Evolutionary conservation across 345 rosid genomes (phyloP).

Genomic region (Linum lewisii): DNA sequence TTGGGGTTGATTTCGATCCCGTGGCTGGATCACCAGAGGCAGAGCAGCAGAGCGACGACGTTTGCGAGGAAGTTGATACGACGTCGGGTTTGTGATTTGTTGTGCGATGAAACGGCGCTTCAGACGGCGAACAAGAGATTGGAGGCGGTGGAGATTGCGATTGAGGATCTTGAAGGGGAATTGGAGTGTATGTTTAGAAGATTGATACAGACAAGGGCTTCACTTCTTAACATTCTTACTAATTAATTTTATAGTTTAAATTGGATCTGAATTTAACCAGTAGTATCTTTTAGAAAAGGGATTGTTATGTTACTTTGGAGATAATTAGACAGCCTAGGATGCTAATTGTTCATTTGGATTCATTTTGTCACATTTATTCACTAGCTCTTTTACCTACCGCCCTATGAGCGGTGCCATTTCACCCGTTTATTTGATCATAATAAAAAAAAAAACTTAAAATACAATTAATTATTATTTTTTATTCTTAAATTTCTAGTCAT

Average conservation of each 20-base stretch:
- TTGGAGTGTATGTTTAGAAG: conserved; percentile 55
- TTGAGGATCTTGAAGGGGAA: conserved; percentile 58
- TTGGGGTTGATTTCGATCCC: conserved; percentile 53
- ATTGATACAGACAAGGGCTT: conserved; percentile 71
- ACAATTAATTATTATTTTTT: too few species aligned
- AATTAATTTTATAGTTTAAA: conserved; percentile 14
- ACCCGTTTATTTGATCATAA: too few species aligned
- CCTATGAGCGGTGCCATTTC: too few species aligned
- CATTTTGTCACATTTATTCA: too few species aligned
- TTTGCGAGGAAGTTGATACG: conserved; percentile 33
- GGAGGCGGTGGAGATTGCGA: conserved; percentile 62
- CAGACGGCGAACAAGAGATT: conserved; percentile 54
- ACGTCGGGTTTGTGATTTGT: conserved; percentile 22
- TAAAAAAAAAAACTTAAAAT: too few species aligned
- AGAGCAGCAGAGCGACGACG: conserved; percentile 26
- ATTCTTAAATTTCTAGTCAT: too few species aligned
- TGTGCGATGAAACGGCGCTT: conserved; percentile 41
- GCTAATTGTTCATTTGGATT: too few species aligned
- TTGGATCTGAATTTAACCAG: too few species aligned
- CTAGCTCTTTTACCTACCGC: too few species aligned
- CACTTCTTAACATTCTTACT: conserved; percentile 65
- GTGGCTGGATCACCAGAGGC: conserved; percentile 50
- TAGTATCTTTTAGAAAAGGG: too few species aligned
- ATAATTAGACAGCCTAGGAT: too few species aligned
- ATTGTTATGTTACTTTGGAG: too few species aligned